Evolutionary conservation across 2,329 filamentous ascomycete genomes (phyloP), one percentile per base, ranked within the genome.

Genomic region (Mariannaea sp.): DNA sequence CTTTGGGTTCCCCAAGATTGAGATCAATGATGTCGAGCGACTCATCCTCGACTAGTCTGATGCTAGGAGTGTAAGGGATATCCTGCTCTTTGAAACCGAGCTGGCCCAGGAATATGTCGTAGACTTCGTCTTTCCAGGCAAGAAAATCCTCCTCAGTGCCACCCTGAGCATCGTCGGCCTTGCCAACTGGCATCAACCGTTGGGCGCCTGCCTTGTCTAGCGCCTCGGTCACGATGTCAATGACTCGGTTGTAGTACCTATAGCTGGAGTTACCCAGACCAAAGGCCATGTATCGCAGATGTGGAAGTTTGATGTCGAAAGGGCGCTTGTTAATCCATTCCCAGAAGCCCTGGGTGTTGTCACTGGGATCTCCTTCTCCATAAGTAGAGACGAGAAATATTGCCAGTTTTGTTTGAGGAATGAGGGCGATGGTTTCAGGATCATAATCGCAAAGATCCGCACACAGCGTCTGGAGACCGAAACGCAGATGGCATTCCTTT

Each of bases 401-500:
- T 12, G 59, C 67, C 10, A 67, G 49, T 39, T 69, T 70, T 7
- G 56, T 56, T 9, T 51, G 40, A 1, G 54, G 49, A n/a, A 65
- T 55, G 2, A 48, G 41, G 16, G 66, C 59, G 16, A 77, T 71
- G 3, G 67, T 72, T 2, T 74, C 70, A 1, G 69, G 63, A 39
- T 80, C 77, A 49, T 75, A 80, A 52, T 81, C 78, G 4, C 72
- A 75, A 2, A 79, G 64, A 50, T 80, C 77, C 7, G 74, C 76
- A 68, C 92, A 89, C 87, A 96, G 93, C 49, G 91, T 93, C 74
- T 92, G 91, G 52, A 96, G 80, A 17, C 90, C 90, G 68, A 93
- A 96, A 50, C 91, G 82, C 65, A 90, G 90, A 66, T 89, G 89
- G 57, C 91, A 91, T 73, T 96, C 92, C 77, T 96, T 95, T 54